Evolutionary conservation across 108 stramenopile genomes (phyloP).

Genomic region (Cyclotella kingstonii): DNA sequence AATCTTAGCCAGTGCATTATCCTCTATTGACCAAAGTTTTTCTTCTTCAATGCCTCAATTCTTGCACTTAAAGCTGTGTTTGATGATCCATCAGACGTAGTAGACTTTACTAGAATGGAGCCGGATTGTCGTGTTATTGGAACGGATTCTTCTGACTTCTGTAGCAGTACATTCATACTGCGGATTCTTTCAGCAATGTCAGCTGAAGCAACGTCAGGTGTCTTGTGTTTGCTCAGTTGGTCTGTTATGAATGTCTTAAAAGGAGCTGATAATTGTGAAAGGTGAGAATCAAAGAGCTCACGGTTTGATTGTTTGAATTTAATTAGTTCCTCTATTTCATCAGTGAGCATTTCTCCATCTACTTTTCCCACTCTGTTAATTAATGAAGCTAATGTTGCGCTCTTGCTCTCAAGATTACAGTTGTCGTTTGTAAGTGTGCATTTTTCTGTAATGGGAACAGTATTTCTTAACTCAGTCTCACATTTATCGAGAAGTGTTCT

Average conservation of each 20-base stretch:
- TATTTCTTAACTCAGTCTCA: slow-evolving; percentile 17
- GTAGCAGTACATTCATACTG: neutral
- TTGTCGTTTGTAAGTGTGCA: too few relatives aligned
- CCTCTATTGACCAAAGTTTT: too few relatives aligned
- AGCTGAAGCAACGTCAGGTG: neutral
- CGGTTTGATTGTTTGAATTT: slow-evolving; percentile 46
- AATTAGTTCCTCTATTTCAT: slow-evolving; percentile 53
- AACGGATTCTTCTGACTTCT: neutral
- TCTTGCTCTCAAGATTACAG: slow-evolving; percentile 1
- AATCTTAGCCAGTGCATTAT: too few relatives aligned
- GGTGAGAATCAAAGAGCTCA: slow-evolving; percentile 53
- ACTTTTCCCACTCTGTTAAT: slow-evolving; percentile 65
- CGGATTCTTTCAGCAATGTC: neutral
- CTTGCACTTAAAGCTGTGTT: neutral
- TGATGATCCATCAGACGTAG: neutral
- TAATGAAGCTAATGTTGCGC: slow-evolving; percentile 19
- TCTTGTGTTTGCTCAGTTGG: slow-evolving; percentile 25
- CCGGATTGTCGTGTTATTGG: neutral
- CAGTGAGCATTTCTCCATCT: slow-evolving; percentile 51
- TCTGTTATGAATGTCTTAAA: slow-evolving; percentile 63
- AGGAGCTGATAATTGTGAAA: slow-evolving; percentile 59
- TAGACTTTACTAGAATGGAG: neutral
- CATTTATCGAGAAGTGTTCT: slow-evolving; percentile 11
- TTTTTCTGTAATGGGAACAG: neutral
- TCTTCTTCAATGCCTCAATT: slow-evolving; percentile 10